A percentile compares a stretch with the other conserved stretches of the same genome.
phyloP scores from a whole-genome alignment of 2,329 filamentous ascomycete species.

The Fusarium palustre region DNA sequence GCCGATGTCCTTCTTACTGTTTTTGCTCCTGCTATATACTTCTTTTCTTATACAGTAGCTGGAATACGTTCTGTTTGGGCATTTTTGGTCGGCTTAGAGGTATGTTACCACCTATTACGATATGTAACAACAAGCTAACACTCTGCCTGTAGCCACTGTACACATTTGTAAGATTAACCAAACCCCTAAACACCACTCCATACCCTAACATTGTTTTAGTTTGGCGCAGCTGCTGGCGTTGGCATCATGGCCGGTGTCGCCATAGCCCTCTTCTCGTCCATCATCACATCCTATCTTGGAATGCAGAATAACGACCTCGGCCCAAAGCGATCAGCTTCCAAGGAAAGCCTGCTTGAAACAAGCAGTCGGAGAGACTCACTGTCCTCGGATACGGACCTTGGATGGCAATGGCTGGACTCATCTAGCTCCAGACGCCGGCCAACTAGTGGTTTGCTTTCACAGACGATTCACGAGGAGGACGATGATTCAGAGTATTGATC shows the following conservation, averaged over 20 bases:
- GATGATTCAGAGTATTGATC: slow-evolving; percentile 63
- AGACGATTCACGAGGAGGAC: slow-evolving; percentile 79
- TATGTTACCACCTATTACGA: slow-evolving; percentile 36
- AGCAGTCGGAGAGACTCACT: slow-evolving; percentile 32
- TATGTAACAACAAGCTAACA: slow-evolving; percentile 6
- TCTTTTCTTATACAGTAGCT: slow-evolving; percentile 48
- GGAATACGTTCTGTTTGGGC: slow-evolving; percentile 39
- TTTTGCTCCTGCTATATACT: slow-evolving; percentile 54
- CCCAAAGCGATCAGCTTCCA: slow-evolving; percentile 18
- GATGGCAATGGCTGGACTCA: slow-evolving; percentile 55
- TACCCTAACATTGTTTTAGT: slow-evolving; percentile 47
- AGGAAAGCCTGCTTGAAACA: slow-evolving; percentile 29
- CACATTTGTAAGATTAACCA: slow-evolving; percentile 54
- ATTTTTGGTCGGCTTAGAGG: slow-evolving; percentile 53
- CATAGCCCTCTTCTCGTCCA: slow-evolving; percentile 67
- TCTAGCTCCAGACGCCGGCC: slow-evolving; percentile 55
- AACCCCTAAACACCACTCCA: rapidly evolving
- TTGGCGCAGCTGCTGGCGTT: slow-evolving; percentile 74
- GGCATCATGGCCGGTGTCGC: slow-evolving; percentile 73
- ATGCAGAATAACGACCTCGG: slow-evolving; percentile 51
- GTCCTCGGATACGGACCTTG: slow-evolving; percentile 52
- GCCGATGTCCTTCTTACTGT: slow-evolving; percentile 48
- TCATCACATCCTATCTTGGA: slow-evolving; percentile 64
- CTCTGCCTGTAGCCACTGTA: slow-evolving; percentile 54
- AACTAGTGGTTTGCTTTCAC: slow-evolving; percentile 66